Evolutionary conservation across 257 asterid species (phyloP), one percentile per base, ranked within the genome.

Genomic region (Solanum bulbocastanum): DNA sequence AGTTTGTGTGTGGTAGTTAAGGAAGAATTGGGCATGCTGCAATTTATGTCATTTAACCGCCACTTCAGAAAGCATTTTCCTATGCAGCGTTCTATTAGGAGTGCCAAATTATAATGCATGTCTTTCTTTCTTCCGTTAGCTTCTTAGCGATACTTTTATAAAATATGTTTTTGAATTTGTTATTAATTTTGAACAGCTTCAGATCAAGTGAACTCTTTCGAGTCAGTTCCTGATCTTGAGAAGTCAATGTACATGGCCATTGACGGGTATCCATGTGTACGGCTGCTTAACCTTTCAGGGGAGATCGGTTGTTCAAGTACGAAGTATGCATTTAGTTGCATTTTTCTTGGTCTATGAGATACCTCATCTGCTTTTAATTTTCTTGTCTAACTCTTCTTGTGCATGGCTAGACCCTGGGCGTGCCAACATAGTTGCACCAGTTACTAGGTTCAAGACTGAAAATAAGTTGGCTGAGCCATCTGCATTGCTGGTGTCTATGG

Each of bases 231-330:
- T 90, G 99, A 96, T 92, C 98, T 97, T 73, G 99, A 93, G 89
- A 96, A 93, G 91, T 94, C 98, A 88, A 97, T 97, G 99, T 97
- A 97, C 93, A 89, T 83, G 32, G 88, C 90, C 86, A 89, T 97
- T 90, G 98, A 95, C 33, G 99, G 98, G 83, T 96, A 92, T 91
- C 99, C 99, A 22, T 97, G 99, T 89, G 99, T 97, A 65, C 95
- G 99, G 65, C 91, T 97, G 90, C 99, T 97, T 92, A 96, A 93
- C 91, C 92, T 96, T 90, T 93, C 99, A 8, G 99, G 98, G 92
- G 99, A 94, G 93, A 95, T 97, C 89, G 99, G 99, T 69, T 97
- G 99, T 92, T 95, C 99, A 94, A 97, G 99, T 96, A 87, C 84
- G 96, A 90, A 89, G 85, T 89, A 82, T 82, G 86, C 85, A 3